Evolutionary conservation across 257 asterid genomes (phyloP), one percentile per base, ranked within the genome.

Genomic region (Penstemon newberryi): DNA sequence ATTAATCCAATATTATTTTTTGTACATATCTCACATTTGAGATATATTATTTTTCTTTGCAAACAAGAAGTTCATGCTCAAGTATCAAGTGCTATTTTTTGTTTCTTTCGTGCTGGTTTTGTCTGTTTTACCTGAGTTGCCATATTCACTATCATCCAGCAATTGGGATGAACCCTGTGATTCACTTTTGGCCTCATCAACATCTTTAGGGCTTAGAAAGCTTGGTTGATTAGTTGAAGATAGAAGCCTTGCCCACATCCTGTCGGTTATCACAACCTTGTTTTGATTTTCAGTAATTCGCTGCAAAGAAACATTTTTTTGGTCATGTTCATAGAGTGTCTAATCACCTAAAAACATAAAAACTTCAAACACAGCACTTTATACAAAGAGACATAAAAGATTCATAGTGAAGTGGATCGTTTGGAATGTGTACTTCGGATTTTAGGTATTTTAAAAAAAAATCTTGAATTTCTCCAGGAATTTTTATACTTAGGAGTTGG

Each of bases 181-280:
- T 3, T 72, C 82, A 37, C 63, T 80, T 69, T 69, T 69, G 70
- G 63, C 67, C 58, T 73, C 82, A 3, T 66, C 73, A 7, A 70
- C 54, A 19, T 77, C 81, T 66, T 81, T 82, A 52, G 73, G 60
- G 18, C 72, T 57, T 52, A 87, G 67, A 77, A 87, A 87, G 72
- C 94, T 87, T 0, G 92, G 92, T 67, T 86, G 92, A 75, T 86
- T 86, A 51, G 92, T 86, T 56, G 92, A 86, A 15, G 92, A 78
- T 44, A 86, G 86, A 77, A 86, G 90, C 78, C 93, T 84, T 2
- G 93, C 93, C 90, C 90, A 86, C 93, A 86, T 86, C 71, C 93
- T 75, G 81, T 87, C 94, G 3, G 94, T 87, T 74, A 82, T 84
- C 25, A 84, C 88, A 44, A 87, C 94, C 76, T 41, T 77, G 83